Base-by-base conservation (phyloP, 352 stramenopile genomes). In the Salisapilia sapeloensis region DNA sequence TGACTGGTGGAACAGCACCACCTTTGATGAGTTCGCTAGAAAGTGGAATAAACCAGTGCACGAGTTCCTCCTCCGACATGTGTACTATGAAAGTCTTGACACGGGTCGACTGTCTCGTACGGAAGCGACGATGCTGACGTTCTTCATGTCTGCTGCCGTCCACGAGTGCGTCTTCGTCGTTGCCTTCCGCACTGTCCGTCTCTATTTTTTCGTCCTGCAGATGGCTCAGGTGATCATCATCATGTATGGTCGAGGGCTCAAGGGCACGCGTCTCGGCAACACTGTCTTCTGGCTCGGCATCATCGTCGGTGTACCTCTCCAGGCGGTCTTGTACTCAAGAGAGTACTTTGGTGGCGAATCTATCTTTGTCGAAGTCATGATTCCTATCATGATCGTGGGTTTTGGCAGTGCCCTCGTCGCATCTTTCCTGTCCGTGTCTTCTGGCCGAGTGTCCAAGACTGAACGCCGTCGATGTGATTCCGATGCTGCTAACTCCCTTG, bases 21-120 rank as follows among this genome's bases (percentile, higher is more conserved):
- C 92, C 14, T 93, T 82, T 20, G 70, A 81, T 32, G 69, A 85
- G 52, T 92, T 92, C 44, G 77, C 70, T 25, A 60, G 92, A 43
- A 78, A 96, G 27, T 98, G 94, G 94, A 98, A 98, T 56, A 86
- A 96, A 35, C 92, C 93, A 4, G 93, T 98, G 15, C 92, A 98
- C 47, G 92, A 97, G 48, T 97, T 93, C 60, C 42, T 93, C 30
- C 43, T 85, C 29, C 69, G 77, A 14, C 76, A 92, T 32, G 60
- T 92, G 23, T 94, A 89, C 35, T 43, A 90, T 6, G 64, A 87
- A 45, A 67, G 50, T 9, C 48, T 81, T 24, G 66, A 85, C 18
- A 77, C 50, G 33, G 80, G 77, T 50, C 82, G 81, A 28, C 44
- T 71, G 16, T 74, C 51, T 11, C 69, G 60, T 14, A 72, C 49